Evolutionary conservation across 148 eudicot species (phyloP), one percentile per base, ranked within the genome.

Genomic region (Amaranthus cruentus): DNA sequence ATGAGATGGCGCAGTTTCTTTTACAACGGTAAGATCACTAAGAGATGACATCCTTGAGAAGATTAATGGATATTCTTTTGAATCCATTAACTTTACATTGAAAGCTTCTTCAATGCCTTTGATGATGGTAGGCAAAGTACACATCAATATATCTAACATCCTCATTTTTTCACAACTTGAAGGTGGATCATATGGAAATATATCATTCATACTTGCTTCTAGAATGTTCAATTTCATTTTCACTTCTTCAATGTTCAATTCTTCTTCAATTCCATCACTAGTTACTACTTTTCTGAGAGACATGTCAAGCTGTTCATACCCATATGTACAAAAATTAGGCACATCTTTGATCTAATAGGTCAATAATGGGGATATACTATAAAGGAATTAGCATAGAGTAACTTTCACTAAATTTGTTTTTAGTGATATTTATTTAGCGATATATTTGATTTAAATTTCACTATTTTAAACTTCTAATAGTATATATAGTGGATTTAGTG

Each of bases 101-200:
- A 81, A 62, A 6, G 80, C 77, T 69, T 81, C 83, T 66, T 77
- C 80, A 0, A 48, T 50, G 44, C 47, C 75, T 15, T 69, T 47
- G 7, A 77, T 47, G 15, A 62, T 55, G 44, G 43, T 44, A 3
- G 74, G 55, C 2, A 68, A 69, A 38, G 71, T 50, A 71, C 71
- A 47, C 3, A 81, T 47, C 7, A 81, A 9, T 55, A 81, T 81
- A 61, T 81, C 83, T 12, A 81, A 5, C 54, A 81, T 50, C 6
- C 75, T 68, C 75, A 77, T 55, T 21, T 77, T 63, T 62, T 73
- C 47, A 4, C 3, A 52, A 9, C 4, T 7, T 12, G 69, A 50
- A 21, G 66, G 63, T 56, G 50, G 9, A 4, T 52, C 76, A n/a
- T 12, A 42, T 12, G 56, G 61, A 49, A 77, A 64, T 54, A 81